These are phyloP conservation scores for Diutina neorugosa DNA, from an alignment of 1,139 yeast genomes.

Conservation along the genomic window DNA sequence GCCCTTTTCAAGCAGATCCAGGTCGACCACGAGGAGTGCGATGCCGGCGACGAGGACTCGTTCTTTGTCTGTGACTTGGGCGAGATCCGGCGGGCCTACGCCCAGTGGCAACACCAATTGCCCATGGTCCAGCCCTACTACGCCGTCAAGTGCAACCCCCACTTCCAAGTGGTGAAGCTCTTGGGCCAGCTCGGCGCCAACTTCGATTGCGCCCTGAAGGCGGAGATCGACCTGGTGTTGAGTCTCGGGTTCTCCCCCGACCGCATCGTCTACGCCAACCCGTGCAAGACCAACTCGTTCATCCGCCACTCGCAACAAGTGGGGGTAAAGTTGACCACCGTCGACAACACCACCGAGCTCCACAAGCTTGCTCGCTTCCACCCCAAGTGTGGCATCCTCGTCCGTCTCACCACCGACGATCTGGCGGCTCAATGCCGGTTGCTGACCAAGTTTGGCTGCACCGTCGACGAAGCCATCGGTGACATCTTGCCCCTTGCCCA, in stretches of 20 bases:
- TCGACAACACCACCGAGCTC: slow-evolving; percentile 81
- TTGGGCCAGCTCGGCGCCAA: slow-evolving; percentile 56
- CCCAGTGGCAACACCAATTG: slow-evolving; percentile 48
- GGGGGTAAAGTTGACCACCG: slow-evolving; percentile 65
- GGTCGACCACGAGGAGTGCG: slow-evolving; percentile 51
- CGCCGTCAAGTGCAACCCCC: slow-evolving; percentile 92
- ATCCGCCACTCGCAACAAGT: slow-evolving; percentile 53
- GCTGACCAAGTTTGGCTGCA: slow-evolving; percentile 84
- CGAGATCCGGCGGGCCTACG: slow-evolving; percentile 47
- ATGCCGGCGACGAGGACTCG: slow-evolving; percentile 73
- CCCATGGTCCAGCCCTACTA: slow-evolving; percentile 77
- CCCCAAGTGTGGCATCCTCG: slow-evolving; percentile 57
- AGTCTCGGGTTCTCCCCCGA: slow-evolving; percentile 48
- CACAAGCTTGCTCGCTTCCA: slow-evolving; percentile 57
- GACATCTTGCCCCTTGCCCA: slow-evolving; percentile 52
- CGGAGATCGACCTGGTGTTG: slow-evolving; percentile 64
- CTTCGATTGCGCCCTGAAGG: slow-evolving; percentile 90
- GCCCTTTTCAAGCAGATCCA: slow-evolving; percentile 31
- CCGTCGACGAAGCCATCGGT: slow-evolving; percentile 38
- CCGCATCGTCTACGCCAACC: slow-evolving; percentile 83
- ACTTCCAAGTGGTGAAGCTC: slow-evolving; percentile 42
- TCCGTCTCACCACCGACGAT: slow-evolving; percentile 87
- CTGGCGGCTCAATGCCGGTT: slow-evolving; percentile 78
- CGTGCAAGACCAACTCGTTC: slow-evolving; percentile 79
- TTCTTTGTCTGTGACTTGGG: slow-evolving; percentile 85